Conservation (phyloP, 2,329 filamentous ascomycete genomes). For the Orbilia blumenaviensis region DNA sequence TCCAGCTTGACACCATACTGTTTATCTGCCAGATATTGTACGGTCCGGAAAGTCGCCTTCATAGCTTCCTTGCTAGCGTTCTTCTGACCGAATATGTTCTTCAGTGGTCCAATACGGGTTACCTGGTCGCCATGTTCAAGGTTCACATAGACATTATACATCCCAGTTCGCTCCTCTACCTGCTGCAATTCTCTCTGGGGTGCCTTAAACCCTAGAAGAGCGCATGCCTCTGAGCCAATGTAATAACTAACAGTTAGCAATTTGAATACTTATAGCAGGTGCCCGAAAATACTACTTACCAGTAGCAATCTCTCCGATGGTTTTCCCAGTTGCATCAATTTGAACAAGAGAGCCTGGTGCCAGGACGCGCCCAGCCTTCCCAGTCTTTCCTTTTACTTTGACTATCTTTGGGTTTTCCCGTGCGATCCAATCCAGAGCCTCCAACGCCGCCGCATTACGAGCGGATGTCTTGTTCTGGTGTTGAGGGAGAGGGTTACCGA, state of each 20-base stretch:
- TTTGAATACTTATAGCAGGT: background rate
- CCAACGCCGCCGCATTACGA: slow-evolving; percentile 33
- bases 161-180: slow-evolving; percentile 1
- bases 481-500: slow-evolving; percentile 20
- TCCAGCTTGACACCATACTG: slow-evolving; percentile 28
- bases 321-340: slow-evolving; percentile 46
- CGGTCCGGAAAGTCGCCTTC: slow-evolving; percentile 33
- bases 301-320: slow-evolving; percentile 39
- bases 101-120: slow-evolving; percentile 29
- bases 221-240: slow-evolving; percentile 29
- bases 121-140: slow-evolving; percentile 37
- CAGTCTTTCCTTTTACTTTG: slow-evolving; percentile 33
- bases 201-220: slow-evolving; percentile 51
- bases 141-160: slow-evolving; percentile 40
- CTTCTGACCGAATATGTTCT: slow-evolving; percentile 45
- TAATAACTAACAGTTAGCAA: background rate
- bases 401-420: slow-evolving; percentile 42
- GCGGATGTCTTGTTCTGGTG: slow-evolving; percentile 37
- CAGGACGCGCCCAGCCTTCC: slow-evolving; percentile 37
- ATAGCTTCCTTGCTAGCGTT: slow-evolving; percentile 29
- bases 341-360: slow-evolving; percentile 32
- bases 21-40: slow-evolving; percentile 18
- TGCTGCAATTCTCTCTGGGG: slow-evolving; percentile 31
- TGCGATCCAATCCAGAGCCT: slow-evolving; percentile 32
- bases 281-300: slow-evolving; percentile 2